A percentile compares a stretch with the other conserved stretches of the same genome.
phyloP scores from a whole-genome alignment of 176 grass and related monocot genomes.

The Stipa capillata region DNA sequence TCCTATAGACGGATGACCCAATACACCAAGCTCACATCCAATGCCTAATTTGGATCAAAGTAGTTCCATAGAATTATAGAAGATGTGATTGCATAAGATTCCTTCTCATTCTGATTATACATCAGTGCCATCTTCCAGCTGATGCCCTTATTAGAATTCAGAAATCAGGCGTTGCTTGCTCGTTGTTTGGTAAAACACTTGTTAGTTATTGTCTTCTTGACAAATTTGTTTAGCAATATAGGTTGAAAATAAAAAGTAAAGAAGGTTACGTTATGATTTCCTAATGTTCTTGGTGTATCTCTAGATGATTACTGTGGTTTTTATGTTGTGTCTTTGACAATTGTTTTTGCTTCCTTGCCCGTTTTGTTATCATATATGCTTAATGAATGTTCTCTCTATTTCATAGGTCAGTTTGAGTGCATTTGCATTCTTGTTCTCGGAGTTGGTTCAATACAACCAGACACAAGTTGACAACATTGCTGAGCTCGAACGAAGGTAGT shows the following conservation, averaged over 20 bases:
- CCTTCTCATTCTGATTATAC: background rate
- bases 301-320: background rate
- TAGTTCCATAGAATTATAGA: background rate
- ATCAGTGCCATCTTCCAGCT: background rate
- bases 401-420: slow-evolving; percentile 92
- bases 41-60: background rate
- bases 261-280: background rate
- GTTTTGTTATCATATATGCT: background rate
- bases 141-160: background rate
- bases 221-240: background rate
- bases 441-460: slow-evolving; percentile 96
- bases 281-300: background rate
- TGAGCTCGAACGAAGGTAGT: slow-evolving; percentile 87
- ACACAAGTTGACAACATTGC: slow-evolving; percentile 98
- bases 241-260: background rate
- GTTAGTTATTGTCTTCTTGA: background rate
- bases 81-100: background rate
- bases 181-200: background rate
- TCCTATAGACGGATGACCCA: no score
- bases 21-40: no score
- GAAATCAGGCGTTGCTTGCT: background rate
- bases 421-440: slow-evolving; percentile 97
- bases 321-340: background rate
- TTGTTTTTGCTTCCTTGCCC: background rate
- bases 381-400: slow-evolving; percentile 19